Conservation (phyloP, 2,329 filamentous ascomycete genomes). For the Aspergillus carbonarius region DNA sequence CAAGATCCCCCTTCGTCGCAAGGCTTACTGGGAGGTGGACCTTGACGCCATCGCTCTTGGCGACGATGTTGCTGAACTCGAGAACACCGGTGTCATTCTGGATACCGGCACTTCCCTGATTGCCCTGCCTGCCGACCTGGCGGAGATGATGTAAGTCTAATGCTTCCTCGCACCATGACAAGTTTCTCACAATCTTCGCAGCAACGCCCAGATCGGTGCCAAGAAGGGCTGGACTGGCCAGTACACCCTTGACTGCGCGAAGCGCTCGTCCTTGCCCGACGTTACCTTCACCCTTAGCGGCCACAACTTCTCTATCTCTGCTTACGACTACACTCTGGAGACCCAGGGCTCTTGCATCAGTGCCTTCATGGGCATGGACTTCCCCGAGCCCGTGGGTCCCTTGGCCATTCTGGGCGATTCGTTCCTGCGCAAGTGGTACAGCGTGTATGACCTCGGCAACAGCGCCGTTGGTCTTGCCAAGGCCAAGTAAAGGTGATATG, state of each 20-base stretch:
- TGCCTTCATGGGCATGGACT: conserved; percentile 95
- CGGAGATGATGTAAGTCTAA: conserved; percentile 72
- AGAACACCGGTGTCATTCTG: conserved; percentile 92
- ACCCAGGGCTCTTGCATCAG: conserved; percentile 95
- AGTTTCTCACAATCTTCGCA: conserved; percentile 25
- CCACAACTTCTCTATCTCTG: conserved; percentile 85
- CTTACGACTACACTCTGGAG: conserved; percentile 94
- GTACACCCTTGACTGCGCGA: conserved; percentile 87
- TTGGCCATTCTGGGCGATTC: conserved; percentile 81
- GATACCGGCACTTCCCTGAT: conserved; percentile 98
- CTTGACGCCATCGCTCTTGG: conserved; percentile 90
- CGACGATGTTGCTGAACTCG: conserved; percentile 79
- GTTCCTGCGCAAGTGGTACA: conserved; percentile 68
- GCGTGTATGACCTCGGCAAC: conserved; percentile 92
- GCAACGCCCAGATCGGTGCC: conserved; percentile 93
- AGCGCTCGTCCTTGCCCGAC: conserved; percentile 80
- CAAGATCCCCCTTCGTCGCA: conserved; percentile 91
- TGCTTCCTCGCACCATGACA: not conserved
- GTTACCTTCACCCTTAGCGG: conserved; percentile 87
- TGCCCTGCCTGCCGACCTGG: conserved; percentile 84
- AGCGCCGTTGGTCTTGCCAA: conserved; percentile 84
- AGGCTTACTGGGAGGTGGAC: conserved; percentile 99
- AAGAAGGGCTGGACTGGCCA: conserved; percentile 98
- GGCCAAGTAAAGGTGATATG: conserved; percentile 60
- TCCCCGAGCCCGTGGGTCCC: conserved; percentile 80